A percentile compares a stretch with the other conserved stretches of the same genome.
Conservation (phyloP, 257 asterid species). For the Nyctanthes arbortristis region DNA sequence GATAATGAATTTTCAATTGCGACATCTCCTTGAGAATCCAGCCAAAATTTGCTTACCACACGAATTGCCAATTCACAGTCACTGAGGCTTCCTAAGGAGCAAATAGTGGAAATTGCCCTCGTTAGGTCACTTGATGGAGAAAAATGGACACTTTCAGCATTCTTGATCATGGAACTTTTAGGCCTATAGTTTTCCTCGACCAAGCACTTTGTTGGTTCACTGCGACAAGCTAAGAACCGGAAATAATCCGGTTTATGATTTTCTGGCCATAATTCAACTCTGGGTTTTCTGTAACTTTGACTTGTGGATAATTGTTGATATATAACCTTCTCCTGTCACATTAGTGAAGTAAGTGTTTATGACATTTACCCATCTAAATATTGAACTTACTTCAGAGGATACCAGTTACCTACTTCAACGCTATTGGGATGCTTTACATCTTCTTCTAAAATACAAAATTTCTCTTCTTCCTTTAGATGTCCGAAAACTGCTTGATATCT, state of each 20-base stretch:
- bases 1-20: conserved; percentile 42
- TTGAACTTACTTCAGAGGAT: conserved; percentile 9
- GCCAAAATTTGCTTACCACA: conserved; percentile 57
- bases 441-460: conserved; percentile 27
- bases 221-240: conserved; percentile 51
- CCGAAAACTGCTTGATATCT: conserved; percentile 73
- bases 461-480: conserved; percentile 37
- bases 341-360: background rate
- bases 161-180: conserved; percentile 28
- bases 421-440: conserved; percentile 31
- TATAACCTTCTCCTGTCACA: conserved; percentile 45
- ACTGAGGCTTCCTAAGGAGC: conserved; percentile 56
- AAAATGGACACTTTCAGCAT: conserved; percentile 21
- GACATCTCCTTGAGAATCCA: conserved; percentile 44
- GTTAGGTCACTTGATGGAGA: conserved; percentile 27
- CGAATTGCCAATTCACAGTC: conserved; percentile 76
- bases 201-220: conserved; percentile 38
- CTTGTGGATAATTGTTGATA: conserved; percentile 46
- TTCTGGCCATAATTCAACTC: conserved; percentile 40
- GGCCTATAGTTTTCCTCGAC: conserved; percentile 21
- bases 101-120: conserved; percentile 47
- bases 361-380: background rate
- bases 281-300: conserved; percentile 34
- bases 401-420: conserved; percentile 48
- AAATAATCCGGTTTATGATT: conserved; percentile 49